Base-by-base conservation (phyloP, 257 asterid species). In the Ligustrum vulgare region DNA sequence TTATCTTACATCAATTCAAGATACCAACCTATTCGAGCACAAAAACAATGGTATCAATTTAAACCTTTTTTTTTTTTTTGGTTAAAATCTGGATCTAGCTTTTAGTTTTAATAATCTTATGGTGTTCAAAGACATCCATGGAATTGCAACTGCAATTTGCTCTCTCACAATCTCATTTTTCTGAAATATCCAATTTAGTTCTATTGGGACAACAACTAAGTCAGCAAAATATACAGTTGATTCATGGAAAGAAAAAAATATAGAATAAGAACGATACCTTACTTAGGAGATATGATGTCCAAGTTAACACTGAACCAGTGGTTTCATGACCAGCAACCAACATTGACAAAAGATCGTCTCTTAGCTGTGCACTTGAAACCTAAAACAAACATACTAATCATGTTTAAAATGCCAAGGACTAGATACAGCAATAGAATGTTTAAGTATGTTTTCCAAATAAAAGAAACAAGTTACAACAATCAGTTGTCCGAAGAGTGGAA, bases 281-380 rank as follows among this genome's bases (percentile, higher is more conserved):
- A 82, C 98, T 94, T 64, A 94, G 90, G 76, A 92, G 84, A 87
- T 88, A 92, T 0, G 92, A 78, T 0, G 97, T 92, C 98, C 98
- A 94, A 32, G 98, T 89, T 86, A 94, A 84, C 71, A 94, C 98
- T 12, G 98, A 94, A 76, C 97, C 98, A 74, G 98, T 92, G 80
- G 98, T 92, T 86, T 94, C 98, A 78, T 94, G 98, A 33, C 98
- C 98, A 72, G 98, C 98, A 84, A 94, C 98, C 77, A 94, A 82
- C 98, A 94, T 92, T 18, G 98, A 94, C 80, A 92, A 84, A 83
- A 94, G 98, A 79, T 94, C 97, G 73, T 94, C 96, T 78, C 98
- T 87, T 69, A 94, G 88, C 84, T 92, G 98, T 78, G 79, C 62
- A 77, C 97, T 92, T 71, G 98, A 89, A 77, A 94, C 98, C 98